Evolutionary conservation across 441 rosid genomes (phyloP).

Genomic region (Euphorbia schlechtendalii): DNA sequence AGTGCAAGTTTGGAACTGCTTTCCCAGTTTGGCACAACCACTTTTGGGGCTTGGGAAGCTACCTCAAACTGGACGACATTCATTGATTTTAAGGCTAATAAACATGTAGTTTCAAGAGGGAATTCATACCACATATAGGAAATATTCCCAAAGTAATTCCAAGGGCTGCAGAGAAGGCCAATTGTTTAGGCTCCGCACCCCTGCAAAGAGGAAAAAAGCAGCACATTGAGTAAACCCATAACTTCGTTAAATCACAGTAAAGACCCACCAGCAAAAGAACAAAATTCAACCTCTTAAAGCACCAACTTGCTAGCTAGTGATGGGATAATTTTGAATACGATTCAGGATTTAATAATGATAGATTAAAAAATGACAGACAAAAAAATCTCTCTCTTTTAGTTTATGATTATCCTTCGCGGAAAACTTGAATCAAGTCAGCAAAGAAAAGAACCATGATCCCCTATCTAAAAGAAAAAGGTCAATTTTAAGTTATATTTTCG

Average conservation of each 20-base stretch:
- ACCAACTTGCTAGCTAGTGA: neutral
- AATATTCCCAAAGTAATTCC: slow-evolving; percentile 77
- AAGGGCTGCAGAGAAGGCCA: slow-evolving; percentile 82
- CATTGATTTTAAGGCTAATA: neutral
- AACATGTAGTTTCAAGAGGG: neutral
- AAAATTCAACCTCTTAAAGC: neutral
- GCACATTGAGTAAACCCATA: too few relatives aligned
- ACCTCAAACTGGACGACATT: too few relatives aligned
- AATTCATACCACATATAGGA: slow-evolving; percentile 68
- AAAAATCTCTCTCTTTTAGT: neutral
- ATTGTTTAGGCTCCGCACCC: slow-evolving; percentile 83
- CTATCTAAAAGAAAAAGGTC: neutral
- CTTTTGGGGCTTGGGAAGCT: too few relatives aligned
- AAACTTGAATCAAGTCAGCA: neutral
- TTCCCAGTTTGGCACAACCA: too few relatives aligned
- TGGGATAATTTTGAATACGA: too few relatives aligned
- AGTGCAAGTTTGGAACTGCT: too few relatives aligned
- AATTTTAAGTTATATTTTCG: neutral
- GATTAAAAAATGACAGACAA: neutral
- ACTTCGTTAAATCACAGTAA: too few relatives aligned
- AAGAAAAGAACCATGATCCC: slow-evolving; percentile 1
- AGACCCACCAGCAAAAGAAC: neutral
- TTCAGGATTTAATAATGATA: too few relatives aligned
- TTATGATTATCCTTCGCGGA: too few relatives aligned
- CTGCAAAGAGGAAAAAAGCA: slow-evolving; percentile 28